Conservation (phyloP, 2,329 filamentous ascomycete species). For the Thelonectria blattea region DNA sequence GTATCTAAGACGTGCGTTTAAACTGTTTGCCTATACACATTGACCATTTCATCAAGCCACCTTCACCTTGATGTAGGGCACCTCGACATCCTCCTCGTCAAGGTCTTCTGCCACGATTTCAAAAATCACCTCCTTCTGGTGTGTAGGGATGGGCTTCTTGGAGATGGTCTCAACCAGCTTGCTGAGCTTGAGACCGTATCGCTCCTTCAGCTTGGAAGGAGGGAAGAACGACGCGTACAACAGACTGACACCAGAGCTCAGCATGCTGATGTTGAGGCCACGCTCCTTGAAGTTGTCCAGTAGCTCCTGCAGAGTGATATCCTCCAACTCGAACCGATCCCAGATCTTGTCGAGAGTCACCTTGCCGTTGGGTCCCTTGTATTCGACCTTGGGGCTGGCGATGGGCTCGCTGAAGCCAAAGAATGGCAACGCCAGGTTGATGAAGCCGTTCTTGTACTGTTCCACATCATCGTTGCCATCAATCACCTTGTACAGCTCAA, state of each 20-base stretch:
- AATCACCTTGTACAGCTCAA: slow-evolving; percentile 95
- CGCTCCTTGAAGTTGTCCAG: slow-evolving; percentile 80
- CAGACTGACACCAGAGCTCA: slow-evolving; percentile 95
- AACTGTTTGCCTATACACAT: slow-evolving; percentile 14
- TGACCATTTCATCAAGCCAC: slow-evolving; percentile 46
- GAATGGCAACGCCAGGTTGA: slow-evolving; percentile 95
- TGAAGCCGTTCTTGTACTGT: slow-evolving; percentile 98
- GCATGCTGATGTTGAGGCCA: slow-evolving; percentile 86
- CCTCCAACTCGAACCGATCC: slow-evolving; percentile 92
- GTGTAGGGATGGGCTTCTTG: slow-evolving; percentile 87
- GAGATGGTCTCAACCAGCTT: slow-evolving; percentile 86
- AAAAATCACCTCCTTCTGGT: slow-evolving; percentile 96
- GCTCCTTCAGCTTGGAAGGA: slow-evolving; percentile 77
- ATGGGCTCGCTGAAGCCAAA: slow-evolving; percentile 99
- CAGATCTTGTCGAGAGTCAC: slow-evolving; percentile 94
- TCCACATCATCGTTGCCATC: slow-evolving; percentile 97
- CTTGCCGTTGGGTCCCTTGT: slow-evolving; percentile 78
- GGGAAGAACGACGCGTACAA: slow-evolving; percentile 95
- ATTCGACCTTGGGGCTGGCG: slow-evolving; percentile 89
- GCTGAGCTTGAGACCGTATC: slow-evolving; percentile 83
- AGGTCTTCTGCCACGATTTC: slow-evolving; percentile 92
- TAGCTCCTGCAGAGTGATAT: slow-evolving; percentile 86
- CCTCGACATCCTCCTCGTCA: slow-evolving; percentile 91
- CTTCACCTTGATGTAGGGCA: slow-evolving; percentile 94
- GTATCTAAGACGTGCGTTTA: slow-evolving; percentile 8